Base-by-base conservation (phyloP, 2,329 filamentous ascomycete genomes). In the Fusarium buharicum region DNA sequence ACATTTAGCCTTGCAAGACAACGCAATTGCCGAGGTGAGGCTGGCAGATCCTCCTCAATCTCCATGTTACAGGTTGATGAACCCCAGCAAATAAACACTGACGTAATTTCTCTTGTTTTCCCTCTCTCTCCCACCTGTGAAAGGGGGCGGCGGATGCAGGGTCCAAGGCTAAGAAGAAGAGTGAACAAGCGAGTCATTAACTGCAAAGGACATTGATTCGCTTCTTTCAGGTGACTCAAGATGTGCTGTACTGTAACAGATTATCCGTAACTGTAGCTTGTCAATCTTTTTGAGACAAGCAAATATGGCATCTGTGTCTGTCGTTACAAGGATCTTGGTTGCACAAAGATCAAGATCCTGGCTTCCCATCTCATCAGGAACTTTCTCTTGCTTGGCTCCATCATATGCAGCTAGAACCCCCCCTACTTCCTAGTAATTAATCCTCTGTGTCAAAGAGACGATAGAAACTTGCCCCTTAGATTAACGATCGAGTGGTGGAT, bases 291-390 rank as follows among this genome's bases (percentile, higher is more conserved):
- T 31, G 30, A 39, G 24, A 50, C 41, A 45, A 34, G 14, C 56
- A 50, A 54, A 53, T 33, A 50, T 28, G 13, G 33, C 33, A 36
- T 50, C 24, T 47, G 43, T 41, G 11, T 24, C 37, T 28, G 44
- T 49, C 6, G 34, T 36, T 50, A 45, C 59, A 64, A 40, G 45
- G 51, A 54, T 62, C 61, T 65, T 30, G 30, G 61, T 65, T 40
- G 49, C 37, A 65, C 61, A 64, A 39, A 65, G 49, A 54, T 60
- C 43, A 41, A 54, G 47, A 3, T 45, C 52, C 17, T 24, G 27
- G 27, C 27, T 28, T 28, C 8, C 22, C 30, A 6, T 47, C 10
- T 24, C 8, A 10, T 30, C 16, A 40, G 20, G 20, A 27, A 27
- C 14, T 40, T 40, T 40, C 22, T 13, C 30, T 30, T 49, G 24